phyloP scores from a whole-genome alignment of 306 rosid species.

The Begonia loranthoides region DNA sequence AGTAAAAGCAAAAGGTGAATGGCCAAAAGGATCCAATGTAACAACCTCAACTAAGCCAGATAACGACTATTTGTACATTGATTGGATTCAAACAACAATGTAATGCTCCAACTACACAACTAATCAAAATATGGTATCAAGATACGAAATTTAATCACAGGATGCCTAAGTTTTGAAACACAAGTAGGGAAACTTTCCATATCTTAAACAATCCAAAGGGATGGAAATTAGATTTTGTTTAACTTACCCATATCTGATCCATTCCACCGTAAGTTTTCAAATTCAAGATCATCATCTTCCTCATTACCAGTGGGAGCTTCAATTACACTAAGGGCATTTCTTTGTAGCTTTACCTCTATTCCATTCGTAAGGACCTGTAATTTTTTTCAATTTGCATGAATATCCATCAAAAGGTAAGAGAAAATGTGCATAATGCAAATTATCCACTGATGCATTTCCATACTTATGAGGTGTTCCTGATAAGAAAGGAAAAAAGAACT shows the following conservation, averaged over 20 bases:
- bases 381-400: not conserved
- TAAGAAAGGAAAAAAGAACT: not conserved
- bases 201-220: too few relatives aligned
- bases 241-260: slow-evolving; percentile 83
- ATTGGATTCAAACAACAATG: not conserved
- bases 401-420: too few relatives aligned
- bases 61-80: not conserved
- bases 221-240: not conserved
- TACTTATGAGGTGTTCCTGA: not conserved
- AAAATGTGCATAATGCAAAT: not conserved
- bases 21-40: slow-evolving; percentile 63
- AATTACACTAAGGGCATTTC: slow-evolving; percentile 86
- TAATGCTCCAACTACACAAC: not conserved
- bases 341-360: slow-evolving; percentile 84
- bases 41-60: slow-evolving; percentile 25
- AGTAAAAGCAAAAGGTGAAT: slow-evolving; percentile 36
- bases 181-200: too few relatives aligned
- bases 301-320: slow-evolving; percentile 91
- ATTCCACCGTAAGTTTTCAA: slow-evolving; percentile 64
- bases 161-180: too few relatives aligned
- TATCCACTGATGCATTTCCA: not conserved
- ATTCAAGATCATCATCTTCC: slow-evolving; percentile 81
- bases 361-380: slow-evolving; percentile 9
- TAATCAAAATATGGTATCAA: too few relatives aligned
- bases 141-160: too few relatives aligned